phyloP scores from a whole-genome alignment of 2,329 filamentous ascomycete species.

The Harringtonia aguacate region DNA sequence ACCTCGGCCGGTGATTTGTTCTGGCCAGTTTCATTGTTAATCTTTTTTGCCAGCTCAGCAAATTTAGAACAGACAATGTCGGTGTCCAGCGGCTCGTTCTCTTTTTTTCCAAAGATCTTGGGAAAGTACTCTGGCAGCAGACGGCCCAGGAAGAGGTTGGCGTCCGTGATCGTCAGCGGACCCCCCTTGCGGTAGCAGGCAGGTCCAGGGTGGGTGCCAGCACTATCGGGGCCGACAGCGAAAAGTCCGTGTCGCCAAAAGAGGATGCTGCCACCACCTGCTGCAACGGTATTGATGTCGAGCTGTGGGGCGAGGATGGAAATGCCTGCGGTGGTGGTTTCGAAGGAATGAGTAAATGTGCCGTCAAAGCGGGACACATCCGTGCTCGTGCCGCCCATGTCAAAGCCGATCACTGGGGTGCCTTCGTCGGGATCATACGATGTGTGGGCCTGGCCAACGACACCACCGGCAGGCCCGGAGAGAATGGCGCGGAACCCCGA shows the following conservation, averaged over 20 bases:
- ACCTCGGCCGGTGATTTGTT: slow-evolving; percentile 54
- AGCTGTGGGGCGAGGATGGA: slow-evolving; percentile 86
- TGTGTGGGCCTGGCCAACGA: slow-evolving; percentile 62
- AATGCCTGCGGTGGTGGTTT: slow-evolving; percentile 61
- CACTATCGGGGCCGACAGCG: slow-evolving; percentile 58
- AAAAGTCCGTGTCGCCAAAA: slow-evolving; percentile 86
- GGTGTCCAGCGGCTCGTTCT: slow-evolving; percentile 36
- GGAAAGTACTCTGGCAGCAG: slow-evolving; percentile 48
- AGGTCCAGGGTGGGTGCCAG: slow-evolving; percentile 70
- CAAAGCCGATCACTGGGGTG: slow-evolving; percentile 53
- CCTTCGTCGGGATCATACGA: slow-evolving; percentile 34
- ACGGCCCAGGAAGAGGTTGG: slow-evolving; percentile 53
- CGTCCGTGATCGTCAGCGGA: slow-evolving; percentile 56
- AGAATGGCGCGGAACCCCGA: slow-evolving; percentile 44
- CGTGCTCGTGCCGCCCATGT: slow-evolving; percentile 27
- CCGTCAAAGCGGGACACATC: slow-evolving; percentile 27
- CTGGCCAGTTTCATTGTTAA: slow-evolving; percentile 59
- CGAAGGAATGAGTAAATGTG: slow-evolving; percentile 58
- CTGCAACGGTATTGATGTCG: slow-evolving; percentile 90
- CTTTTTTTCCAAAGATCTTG: slow-evolving; percentile 56
- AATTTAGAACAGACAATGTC: not conserved
- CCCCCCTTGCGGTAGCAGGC: slow-evolving; percentile 58
- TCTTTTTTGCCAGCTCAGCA: slow-evolving; percentile 17
- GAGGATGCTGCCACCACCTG: slow-evolving; percentile 72
- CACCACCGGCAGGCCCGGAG: slow-evolving; percentile 57